Evolutionary conservation across 1,284 basidiomycete species (phyloP).

Genomic region (Ganoderma sinense): DNA sequence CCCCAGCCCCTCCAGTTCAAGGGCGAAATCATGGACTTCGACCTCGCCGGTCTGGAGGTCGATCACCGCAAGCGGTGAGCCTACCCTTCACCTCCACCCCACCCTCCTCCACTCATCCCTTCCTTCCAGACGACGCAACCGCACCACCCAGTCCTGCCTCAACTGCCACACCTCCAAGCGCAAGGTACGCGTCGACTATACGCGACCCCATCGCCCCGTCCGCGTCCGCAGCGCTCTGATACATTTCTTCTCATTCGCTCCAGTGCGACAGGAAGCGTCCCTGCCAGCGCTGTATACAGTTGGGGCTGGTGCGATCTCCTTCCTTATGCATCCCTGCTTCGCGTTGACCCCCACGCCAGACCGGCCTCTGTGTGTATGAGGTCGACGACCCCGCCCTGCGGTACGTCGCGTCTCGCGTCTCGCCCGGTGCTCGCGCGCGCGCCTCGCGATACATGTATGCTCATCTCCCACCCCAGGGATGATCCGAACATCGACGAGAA

Average conservation of each 20-base stretch:
- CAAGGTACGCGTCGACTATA: slow-evolving; percentile 62
- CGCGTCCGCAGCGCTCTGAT: neutral
- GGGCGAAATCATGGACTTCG: slow-evolving; percentile 72
- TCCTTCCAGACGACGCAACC: slow-evolving; percentile 71
- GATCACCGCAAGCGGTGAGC: slow-evolving; percentile 59
- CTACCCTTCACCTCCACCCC: slow-evolving; percentile 12
- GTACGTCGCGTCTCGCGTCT: slow-evolving; percentile 50
- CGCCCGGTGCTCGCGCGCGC: slow-evolving; percentile 12
- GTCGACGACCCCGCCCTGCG: slow-evolving; percentile 87
- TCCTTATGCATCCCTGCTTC: slow-evolving; percentile 27
- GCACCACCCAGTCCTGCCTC: slow-evolving; percentile 88
- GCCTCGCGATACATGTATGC: slow-evolving; percentile 22
- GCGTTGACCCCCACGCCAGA: slow-evolving; percentile 50
- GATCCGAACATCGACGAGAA: slow-evolving; percentile 86
- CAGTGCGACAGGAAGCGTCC: slow-evolving; percentile 85
- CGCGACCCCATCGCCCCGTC: neutral
- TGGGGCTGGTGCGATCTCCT: slow-evolving; percentile 65
- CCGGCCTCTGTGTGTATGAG: slow-evolving; percentile 91
- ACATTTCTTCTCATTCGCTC: neutral
- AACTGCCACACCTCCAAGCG: slow-evolving; percentile 94
- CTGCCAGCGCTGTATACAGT: slow-evolving; percentile 88
- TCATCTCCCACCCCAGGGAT: slow-evolving; percentile 59
- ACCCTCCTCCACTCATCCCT: slow-evolving; percentile 4
- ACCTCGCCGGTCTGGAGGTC: slow-evolving; percentile 65
- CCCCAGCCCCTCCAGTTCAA: slow-evolving; percentile 57